phyloP scores from a whole-genome alignment of 2,329 filamentous ascomycete genomes.

The Hypoxylon sp. region DNA sequence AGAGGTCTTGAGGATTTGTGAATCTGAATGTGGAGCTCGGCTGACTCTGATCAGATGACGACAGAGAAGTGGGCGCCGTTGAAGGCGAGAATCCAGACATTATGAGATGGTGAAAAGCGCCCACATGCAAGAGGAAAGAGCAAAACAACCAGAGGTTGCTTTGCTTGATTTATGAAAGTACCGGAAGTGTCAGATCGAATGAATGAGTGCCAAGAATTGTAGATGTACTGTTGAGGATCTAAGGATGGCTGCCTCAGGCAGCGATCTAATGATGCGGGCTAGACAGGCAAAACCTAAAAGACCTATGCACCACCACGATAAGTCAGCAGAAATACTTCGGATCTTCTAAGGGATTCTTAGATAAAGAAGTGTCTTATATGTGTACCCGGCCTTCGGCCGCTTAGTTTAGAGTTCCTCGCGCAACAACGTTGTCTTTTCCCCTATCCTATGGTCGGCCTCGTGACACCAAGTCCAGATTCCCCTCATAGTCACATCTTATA shows the following conservation, averaged over 20 bases:
- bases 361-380: too few species aligned
- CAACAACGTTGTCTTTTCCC: too few species aligned
- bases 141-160: neutral
- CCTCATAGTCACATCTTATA: too few species aligned
- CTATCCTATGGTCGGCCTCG: too few species aligned
- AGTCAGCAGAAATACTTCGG: constrained; percentile 1
- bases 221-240: too few species aligned
- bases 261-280: neutral
- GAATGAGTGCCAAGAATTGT: too few species aligned
- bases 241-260: too few species aligned
- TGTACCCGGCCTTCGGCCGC: too few species aligned
- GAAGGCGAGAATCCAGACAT: constrained; percentile 2
- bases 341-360: too few species aligned
- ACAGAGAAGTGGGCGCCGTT: constrained; percentile 4
- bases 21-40: constrained; percentile 1
- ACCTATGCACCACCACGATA: constrained; percentile 1
- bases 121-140: constrained; percentile 3
- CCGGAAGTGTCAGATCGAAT: too few species aligned
- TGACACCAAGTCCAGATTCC: too few species aligned
- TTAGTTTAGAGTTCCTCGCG: too few species aligned
- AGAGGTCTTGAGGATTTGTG: constrained; percentile 13
- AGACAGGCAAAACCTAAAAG: neutral
- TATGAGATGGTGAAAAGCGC: constrained; percentile 1
- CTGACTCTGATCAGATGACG: constrained; percentile 1
- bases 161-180: neutral